Evolutionary conservation across 495 filamentous ascomycete genomes (phyloP).

Genomic region (Talaromyces ruber): DNA sequence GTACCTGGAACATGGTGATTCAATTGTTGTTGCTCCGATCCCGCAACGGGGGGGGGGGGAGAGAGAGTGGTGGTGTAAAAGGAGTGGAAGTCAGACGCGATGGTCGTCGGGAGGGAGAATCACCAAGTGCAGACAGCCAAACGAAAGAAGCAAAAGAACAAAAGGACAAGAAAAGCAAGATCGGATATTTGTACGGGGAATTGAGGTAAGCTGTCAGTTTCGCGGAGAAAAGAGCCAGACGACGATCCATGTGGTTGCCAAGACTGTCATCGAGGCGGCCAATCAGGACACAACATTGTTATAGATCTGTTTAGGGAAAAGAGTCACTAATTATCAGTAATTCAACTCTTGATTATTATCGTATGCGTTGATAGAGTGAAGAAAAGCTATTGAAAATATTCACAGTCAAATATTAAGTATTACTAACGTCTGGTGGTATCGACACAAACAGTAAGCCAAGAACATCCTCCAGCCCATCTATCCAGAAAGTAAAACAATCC

Average conservation of each 20-base stretch:
- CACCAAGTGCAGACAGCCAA: neutral
- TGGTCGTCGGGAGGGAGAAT: neutral
- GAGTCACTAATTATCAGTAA: no score
- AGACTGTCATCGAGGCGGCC: neutral
- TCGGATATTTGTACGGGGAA: neutral
- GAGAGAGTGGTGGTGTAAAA: conserved; percentile 12
- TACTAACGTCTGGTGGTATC: neutral
- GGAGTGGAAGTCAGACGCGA: neutral
- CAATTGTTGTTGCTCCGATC: neutral
- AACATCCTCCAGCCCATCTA: neutral
- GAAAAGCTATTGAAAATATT: neutral
- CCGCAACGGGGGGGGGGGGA: conserved; percentile 20
- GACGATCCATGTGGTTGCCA: neutral
- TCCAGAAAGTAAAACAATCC: neutral
- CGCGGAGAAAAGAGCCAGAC: neutral
- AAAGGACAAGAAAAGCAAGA: neutral
- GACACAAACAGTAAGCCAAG: neutral
- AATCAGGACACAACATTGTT: neutral
- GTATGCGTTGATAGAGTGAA: neutral
- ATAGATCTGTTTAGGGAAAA: neutral
- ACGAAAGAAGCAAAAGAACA: neutral
- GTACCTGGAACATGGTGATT: conserved; percentile 39
- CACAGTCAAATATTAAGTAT: neutral
- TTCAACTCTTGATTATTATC: no score
- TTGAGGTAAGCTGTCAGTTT: neutral